Evolutionary conservation across 768 basidiomycete genomes (phyloP).

Genomic region (Kwoniella mangroviensis): DNA sequence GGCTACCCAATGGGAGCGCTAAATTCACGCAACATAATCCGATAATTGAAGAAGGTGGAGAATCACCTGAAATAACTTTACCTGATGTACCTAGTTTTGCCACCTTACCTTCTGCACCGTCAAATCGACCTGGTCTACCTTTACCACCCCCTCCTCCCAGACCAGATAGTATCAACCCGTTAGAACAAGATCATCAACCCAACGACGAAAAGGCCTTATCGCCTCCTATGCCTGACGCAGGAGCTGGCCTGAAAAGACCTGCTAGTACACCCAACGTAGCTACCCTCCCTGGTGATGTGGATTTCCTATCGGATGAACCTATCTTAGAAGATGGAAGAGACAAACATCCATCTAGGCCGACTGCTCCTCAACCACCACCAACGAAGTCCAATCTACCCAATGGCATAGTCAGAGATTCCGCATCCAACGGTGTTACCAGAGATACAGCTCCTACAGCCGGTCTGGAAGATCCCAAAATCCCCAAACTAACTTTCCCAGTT

Average conservation of each 20-base stretch:
- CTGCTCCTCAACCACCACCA: constrained; percentile 5
- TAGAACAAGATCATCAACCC: background rate
- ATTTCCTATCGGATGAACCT: constrained; percentile 15
- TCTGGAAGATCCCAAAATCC: constrained; percentile 3
- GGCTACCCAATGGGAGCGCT: constrained; percentile 21
- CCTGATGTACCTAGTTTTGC: constrained; percentile 45
- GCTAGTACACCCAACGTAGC: constrained; percentile 31
- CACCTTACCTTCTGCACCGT: constrained; percentile 44
- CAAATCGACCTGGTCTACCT: constrained; percentile 29
- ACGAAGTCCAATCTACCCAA: constrained; percentile 6
- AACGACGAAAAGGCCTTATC: constrained; percentile 10
- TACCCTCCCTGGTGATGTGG: constrained; percentile 21
- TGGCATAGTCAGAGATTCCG: constrained; percentile 11
- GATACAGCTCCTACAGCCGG: constrained; percentile 11
- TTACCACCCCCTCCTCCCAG: constrained; percentile 29
- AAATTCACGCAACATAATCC: constrained; percentile 16
- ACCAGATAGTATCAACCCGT: constrained; percentile 20
- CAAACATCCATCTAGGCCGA: constrained; percentile 16
- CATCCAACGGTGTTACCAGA: constrained; percentile 4
- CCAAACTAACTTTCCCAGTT: constrained; percentile 29
- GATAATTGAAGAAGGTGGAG: constrained; percentile 23
- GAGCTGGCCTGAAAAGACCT: constrained; percentile 20
- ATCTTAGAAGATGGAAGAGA: constrained; percentile 13
- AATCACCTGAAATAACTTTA: constrained; percentile 20
- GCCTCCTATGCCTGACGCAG: constrained; percentile 25